Evolutionary conservation across 306 rosid species (phyloP).

Genomic region (Gillenia trifoliata): DNA sequence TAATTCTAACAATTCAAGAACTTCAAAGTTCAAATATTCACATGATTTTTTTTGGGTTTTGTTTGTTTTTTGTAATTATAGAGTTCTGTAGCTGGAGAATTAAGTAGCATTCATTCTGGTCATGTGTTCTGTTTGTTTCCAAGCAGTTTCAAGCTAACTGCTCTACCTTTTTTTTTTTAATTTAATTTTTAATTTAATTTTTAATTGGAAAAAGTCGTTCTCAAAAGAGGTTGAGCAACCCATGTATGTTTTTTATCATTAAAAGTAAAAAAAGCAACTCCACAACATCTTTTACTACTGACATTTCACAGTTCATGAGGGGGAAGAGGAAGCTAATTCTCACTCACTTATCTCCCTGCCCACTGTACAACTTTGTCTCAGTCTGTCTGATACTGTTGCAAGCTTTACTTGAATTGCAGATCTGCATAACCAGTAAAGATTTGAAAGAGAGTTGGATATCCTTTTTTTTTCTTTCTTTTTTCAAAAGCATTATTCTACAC

Average conservation of each 20-base stretch:
- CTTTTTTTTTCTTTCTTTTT: too few species aligned
- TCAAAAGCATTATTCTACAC: too few species aligned
- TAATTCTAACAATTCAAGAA: constrained; percentile 30
- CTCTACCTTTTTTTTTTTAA: constrained; percentile 23
- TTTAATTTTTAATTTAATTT: neutral
- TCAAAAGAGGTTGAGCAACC: constrained; percentile 45
- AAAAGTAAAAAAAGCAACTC: constrained; percentile 19
- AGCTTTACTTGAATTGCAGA: constrained; percentile 8
- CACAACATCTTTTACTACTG: constrained; percentile 44
- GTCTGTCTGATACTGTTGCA: constrained; percentile 14
- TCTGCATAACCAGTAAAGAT: constrained; percentile 21
- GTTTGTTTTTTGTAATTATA: neutral
- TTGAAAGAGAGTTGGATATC: constrained; percentile 6
- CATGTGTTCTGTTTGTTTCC: constrained; percentile 45
- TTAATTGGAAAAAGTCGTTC: constrained; percentile 28
- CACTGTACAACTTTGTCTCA: constrained; percentile 21
- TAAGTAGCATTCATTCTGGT: constrained; percentile 39
- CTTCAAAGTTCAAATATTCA: neutral
- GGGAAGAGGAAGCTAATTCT: constrained; percentile 45
- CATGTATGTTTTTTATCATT: constrained; percentile 16
- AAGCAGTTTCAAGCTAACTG: constrained; percentile 30
- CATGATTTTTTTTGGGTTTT: neutral
- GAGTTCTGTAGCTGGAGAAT: neutral
- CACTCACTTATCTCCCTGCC: constrained; percentile 19
- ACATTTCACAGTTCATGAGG: constrained; percentile 46